Conservation (phyloP, 331 rosid species). For the Quercus tomentella region DNA sequence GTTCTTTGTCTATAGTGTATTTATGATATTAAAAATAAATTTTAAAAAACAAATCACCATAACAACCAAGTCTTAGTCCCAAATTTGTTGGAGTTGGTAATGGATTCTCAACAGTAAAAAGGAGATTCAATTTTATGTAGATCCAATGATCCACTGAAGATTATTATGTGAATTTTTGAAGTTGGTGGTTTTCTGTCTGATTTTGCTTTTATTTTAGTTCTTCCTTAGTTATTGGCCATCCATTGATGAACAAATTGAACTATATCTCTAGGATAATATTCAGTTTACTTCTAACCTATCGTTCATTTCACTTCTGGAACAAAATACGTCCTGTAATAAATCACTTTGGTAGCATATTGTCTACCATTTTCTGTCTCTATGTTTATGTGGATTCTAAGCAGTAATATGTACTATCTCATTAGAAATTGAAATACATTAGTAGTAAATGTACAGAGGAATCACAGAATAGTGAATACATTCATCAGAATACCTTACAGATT, state of each 20-base stretch:
- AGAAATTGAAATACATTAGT: background rate
- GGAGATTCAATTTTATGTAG: background rate
- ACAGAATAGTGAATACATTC: no score
- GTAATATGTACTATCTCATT: background rate
- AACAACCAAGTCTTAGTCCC: no score
- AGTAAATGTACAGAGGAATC: no score
- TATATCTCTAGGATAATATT: background rate
- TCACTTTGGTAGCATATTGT: background rate
- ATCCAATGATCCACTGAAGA: background rate
- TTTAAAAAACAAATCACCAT: no score
- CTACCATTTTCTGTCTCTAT: background rate
- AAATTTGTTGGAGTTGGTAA: background rate
- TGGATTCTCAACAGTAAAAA: background rate
- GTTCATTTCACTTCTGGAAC: background rate
- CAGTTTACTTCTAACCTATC: background rate
- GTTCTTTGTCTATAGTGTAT: no score
- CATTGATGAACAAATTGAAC: background rate
- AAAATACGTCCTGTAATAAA: background rate
- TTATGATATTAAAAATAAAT: no score
- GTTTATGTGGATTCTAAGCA: background rate
- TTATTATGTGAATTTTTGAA: background rate
- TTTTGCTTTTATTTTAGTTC: background rate
- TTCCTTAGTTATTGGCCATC: background rate
- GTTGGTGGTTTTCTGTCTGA: background rate
- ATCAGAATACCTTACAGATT: background rate